These are phyloP conservation scores for Pestalotiopsis sp. DNA, from an alignment of 2,329 filamentous ascomycete genomes.

Conservation along the genomic window DNA sequence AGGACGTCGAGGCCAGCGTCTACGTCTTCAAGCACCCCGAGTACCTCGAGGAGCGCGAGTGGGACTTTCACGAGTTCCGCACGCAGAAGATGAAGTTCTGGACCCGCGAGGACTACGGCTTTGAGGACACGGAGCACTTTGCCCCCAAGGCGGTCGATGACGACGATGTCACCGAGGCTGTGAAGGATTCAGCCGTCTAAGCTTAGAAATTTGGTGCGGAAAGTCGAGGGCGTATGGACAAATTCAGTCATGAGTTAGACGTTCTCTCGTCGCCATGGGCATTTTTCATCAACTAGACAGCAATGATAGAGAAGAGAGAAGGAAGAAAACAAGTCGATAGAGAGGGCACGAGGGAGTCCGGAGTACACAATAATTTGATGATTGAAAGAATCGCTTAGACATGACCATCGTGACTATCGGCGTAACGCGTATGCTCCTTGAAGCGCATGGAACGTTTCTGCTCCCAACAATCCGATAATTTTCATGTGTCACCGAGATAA, in stretches of 20 bases:
- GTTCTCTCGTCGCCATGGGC: neutral
- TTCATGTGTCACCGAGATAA: neutral
- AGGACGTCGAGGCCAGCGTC: conserved; percentile 57
- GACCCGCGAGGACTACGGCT: conserved; percentile 53
- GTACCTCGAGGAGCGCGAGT: conserved; percentile 72
- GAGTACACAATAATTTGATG: neutral
- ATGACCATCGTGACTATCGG: neutral
- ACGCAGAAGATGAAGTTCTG: conserved; percentile 67
- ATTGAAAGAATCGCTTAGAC: neutral
- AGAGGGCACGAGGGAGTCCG: neutral
- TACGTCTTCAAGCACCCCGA: conserved; percentile 64
- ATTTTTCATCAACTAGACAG: neutral
- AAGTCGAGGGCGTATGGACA: neutral
- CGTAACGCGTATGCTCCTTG: neutral
- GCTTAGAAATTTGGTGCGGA: conserved; percentile 11
- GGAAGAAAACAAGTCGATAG: neutral
- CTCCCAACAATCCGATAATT: neutral
- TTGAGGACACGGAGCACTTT: conserved; percentile 38
- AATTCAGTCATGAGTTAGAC: neutral
- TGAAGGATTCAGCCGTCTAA: conserved; percentile 27
- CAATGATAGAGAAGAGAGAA: neutral
- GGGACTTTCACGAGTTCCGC: conserved; percentile 87
- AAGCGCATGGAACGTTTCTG: neutral
- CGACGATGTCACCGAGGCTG: conserved; percentile 17
- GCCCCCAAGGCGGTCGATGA: conserved; percentile 19